Conservation (phyloP, 192 early-diverging fungal genomes). For the Podochytrium sp. region DNA sequence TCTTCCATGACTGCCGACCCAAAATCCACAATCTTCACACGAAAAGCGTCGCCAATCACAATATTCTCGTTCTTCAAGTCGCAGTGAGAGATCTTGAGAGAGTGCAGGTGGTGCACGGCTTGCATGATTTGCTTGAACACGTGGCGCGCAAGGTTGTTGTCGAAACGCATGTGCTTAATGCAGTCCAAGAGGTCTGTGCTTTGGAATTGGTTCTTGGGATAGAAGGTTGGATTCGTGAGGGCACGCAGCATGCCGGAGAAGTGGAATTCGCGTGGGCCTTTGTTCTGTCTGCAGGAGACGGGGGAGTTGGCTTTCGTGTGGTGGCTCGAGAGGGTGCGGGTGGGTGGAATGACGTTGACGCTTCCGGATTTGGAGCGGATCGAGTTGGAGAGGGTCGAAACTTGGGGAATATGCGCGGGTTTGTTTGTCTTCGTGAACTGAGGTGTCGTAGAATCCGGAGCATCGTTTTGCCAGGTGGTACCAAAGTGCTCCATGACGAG, state of each 20-base stretch:
- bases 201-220: constrained; percentile 10
- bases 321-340: too few relatives aligned
- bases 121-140: constrained; percentile 51
- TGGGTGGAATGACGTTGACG: constrained; percentile 19
- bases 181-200: constrained; percentile 60
- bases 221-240: too few relatives aligned
- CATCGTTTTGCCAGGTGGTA: constrained; percentile 3
- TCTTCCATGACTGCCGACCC: constrained; percentile 44
- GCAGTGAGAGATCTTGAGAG: constrained; percentile 50
- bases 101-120: constrained; percentile 48
- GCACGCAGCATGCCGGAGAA: too few relatives aligned
- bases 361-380: constrained; percentile 22
- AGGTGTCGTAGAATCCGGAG: too few relatives aligned
- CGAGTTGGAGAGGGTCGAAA: constrained; percentile 45
- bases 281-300: too few relatives aligned
- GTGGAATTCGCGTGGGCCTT: too few relatives aligned
- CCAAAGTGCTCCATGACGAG: constrained; percentile 58
- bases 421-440: too few relatives aligned
- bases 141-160: constrained; percentile 36
- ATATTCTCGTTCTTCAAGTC: constrained; percentile 69
- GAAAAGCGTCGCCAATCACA: constrained; percentile 51
- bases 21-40: constrained; percentile 61
- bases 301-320: too few relatives aligned
- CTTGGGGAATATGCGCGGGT: constrained; percentile 16
- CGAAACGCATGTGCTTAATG: constrained; percentile 51